Percentiles rank a stretch among this genome's conserved stretches.
phyloP scores from a whole-genome alignment of 2,329 filamentous ascomycete species.

The Aspergillus awamori region DNA sequence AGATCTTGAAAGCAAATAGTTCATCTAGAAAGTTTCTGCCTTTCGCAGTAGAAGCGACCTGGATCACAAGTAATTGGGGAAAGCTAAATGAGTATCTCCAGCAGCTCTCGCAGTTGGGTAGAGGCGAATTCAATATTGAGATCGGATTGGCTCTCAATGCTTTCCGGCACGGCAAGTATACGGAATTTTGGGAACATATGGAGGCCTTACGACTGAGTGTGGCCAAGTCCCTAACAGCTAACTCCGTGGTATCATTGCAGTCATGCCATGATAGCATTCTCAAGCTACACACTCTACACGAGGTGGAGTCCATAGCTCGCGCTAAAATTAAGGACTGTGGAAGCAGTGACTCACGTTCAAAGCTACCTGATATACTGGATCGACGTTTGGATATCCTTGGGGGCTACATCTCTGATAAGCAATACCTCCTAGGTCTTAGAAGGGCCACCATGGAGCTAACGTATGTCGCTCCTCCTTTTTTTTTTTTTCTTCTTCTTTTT shows the following conservation, averaged over 20 bases:
- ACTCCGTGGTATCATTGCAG: conserved; percentile 77
- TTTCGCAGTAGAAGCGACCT: conserved; percentile 87
- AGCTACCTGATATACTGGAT: conserved; percentile 60
- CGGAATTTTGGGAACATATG: conserved; percentile 61
- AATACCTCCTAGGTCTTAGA: conserved; percentile 84
- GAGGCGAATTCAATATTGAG: conserved; percentile 78
- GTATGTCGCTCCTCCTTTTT: conserved; percentile 14
- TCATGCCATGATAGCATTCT: conserved; percentile 83
- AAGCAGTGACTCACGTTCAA: conserved; percentile 22
- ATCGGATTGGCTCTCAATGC: conserved; percentile 70
- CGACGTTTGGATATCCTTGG: conserved; percentile 86
- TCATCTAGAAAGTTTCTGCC: conserved; percentile 69
- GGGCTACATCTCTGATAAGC: conserved; percentile 88
- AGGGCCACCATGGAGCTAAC: conserved; percentile 84
- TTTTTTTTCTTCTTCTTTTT: neutral
- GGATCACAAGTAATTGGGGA: conserved; percentile 83
- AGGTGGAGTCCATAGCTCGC: conserved; percentile 76
- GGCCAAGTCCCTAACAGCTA: conserved; percentile 72
- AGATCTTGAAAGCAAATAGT: conserved; percentile 65
- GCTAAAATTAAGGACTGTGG: conserved; percentile 35
- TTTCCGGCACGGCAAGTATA: conserved; percentile 56
- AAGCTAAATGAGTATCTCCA: conserved; percentile 69
- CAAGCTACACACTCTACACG: conserved; percentile 82
- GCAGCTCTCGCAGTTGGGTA: conserved; percentile 36
- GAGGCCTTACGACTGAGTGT: conserved; percentile 69